Evolutionary conservation across 2,329 filamentous ascomycete species (phyloP).

Genomic region (Didymella segeticola): DNA sequence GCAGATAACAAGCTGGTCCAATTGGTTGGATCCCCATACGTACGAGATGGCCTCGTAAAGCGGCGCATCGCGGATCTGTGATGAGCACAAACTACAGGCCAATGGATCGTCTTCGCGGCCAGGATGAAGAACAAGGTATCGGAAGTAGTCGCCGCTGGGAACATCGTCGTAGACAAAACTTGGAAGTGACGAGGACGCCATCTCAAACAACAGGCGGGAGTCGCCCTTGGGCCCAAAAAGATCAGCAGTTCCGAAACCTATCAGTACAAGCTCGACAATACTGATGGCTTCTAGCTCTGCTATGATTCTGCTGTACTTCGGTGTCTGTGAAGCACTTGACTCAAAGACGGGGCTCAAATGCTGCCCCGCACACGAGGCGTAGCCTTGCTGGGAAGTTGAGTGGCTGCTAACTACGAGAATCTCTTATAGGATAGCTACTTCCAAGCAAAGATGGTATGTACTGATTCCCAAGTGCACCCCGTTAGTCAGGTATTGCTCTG

Average conservation of each 20-base stretch:
- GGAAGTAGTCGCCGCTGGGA: neutral
- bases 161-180: neutral
- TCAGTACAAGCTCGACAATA: no score
- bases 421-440: neutral
- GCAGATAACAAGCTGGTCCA: conserved; percentile 13
- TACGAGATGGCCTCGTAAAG: conserved; percentile 23
- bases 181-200: neutral
- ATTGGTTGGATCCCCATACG: conserved; percentile 16
- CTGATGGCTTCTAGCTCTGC: no score
- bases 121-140: neutral
- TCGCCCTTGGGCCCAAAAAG: neutral
- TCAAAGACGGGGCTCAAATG: neutral
- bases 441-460: neutral
- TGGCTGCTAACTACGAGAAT: neutral
- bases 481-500: neutral
- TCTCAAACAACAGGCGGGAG: neutral
- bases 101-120: neutral
- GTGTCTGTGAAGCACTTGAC: neutral
- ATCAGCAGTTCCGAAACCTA: neutral
- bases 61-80: neutral
- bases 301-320: no score
- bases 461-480: neutral
- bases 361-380: neutral
- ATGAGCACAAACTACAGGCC: conserved; percentile 15
- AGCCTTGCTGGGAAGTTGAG: neutral